These are phyloP conservation scores for Myochromella boudieri DNA, from an alignment of 768 basidiomycete species.

Conservation along the genomic window DNA sequence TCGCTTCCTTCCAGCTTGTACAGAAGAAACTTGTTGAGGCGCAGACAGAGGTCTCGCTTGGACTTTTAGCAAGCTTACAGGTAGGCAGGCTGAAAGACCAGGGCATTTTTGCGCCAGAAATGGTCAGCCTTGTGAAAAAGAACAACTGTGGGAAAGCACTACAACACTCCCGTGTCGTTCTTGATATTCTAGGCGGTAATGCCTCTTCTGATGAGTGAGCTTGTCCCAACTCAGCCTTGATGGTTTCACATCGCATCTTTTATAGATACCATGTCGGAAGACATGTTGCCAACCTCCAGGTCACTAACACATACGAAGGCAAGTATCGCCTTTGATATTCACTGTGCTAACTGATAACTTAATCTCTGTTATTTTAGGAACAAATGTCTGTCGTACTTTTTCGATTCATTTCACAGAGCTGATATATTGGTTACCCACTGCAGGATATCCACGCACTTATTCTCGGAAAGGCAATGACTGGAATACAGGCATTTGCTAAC, in stretches of 20 bases:
- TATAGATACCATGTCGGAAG: constrained; percentile 88
- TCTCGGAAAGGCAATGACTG: constrained; percentile 91
- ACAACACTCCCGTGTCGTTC: constrained; percentile 71
- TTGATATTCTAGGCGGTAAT: constrained; percentile 95
- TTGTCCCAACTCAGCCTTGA: background rate
- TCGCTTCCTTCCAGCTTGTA: constrained; percentile 95
- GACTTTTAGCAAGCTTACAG: constrained; percentile 73
- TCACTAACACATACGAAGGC: constrained; percentile 97
- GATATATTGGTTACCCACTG: background rate
- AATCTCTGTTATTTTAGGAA: constrained; percentile 39
- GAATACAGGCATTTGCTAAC: constrained; percentile 80
- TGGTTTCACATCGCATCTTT: background rate
- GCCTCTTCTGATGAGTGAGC: constrained; percentile 86
- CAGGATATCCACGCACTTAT: constrained; percentile 92
- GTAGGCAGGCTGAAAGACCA: constrained; percentile 87
- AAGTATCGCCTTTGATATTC: constrained; percentile 15
- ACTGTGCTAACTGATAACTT: background rate
- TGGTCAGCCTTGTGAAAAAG: constrained; percentile 93
- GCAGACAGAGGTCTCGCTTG: constrained; percentile 80
- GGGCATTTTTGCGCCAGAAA: constrained; percentile 76
- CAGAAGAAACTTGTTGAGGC: constrained; percentile 98
- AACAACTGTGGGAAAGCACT: constrained; percentile 96
- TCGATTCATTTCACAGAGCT: constrained; percentile 5
- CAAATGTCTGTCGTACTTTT: constrained; percentile 44
- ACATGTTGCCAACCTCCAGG: constrained; percentile 92